Percentiles rank a stretch among this genome's conserved stretches.
Conservation (phyloP, 169 alveolate species). For the Plasmodium malariae region DNA sequence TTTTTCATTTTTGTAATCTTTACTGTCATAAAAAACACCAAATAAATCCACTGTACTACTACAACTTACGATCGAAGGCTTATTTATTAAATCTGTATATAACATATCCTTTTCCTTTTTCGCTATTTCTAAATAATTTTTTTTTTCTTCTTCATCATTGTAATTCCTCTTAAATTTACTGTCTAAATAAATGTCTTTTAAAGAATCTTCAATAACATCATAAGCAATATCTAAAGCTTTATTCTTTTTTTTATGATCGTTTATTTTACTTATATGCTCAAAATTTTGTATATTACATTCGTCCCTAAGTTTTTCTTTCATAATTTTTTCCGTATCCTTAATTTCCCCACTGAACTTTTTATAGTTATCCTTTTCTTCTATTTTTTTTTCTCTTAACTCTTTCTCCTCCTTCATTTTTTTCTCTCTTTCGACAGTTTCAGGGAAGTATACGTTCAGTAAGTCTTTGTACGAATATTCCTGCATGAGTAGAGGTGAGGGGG, state of each 20-base stretch:
- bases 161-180: background rate
- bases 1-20: conserved; percentile 47
- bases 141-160: conserved; percentile 23
- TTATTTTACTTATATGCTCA: conserved; percentile 62
- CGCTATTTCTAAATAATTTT: conserved; percentile 60
- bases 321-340: conserved; percentile 16
- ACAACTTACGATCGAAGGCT: conserved; percentile 28
- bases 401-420: conserved; percentile 36
- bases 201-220: conserved; percentile 52
- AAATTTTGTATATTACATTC: conserved; percentile 29
- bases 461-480: conserved; percentile 75
- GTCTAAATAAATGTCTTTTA: conserved; percentile 33
- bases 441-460: conserved; percentile 56
- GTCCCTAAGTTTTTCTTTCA: conserved; percentile 35
- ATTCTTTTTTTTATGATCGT: conserved; percentile 49
- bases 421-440: conserved; percentile 74
- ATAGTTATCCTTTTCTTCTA: background rate
- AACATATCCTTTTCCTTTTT: conserved; percentile 62
- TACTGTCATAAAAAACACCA: conserved; percentile 71
- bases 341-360: background rate
- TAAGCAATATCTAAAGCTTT: conserved; percentile 57
- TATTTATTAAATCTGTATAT: conserved; percentile 38
- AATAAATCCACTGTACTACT: conserved; percentile 67
- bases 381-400: conserved; percentile 8
- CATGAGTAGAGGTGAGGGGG: background rate